phyloP scores from a whole-genome alignment of 2,329 filamentous ascomycete genomes.

The Microdochium trichocladiopsis region DNA sequence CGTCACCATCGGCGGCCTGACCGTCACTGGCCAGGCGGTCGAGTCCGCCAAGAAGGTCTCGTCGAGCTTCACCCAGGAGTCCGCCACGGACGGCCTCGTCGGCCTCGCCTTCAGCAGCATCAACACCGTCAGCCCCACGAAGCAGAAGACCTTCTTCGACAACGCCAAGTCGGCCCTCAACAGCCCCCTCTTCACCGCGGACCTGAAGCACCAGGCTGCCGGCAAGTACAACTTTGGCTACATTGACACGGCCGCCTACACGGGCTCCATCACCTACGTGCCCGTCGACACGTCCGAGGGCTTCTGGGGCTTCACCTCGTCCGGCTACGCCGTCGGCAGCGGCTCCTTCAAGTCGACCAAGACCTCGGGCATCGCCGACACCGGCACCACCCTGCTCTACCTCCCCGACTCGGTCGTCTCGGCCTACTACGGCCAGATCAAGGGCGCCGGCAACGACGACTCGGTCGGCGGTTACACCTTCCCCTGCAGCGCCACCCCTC shows the following conservation, averaged over 20 bases:
- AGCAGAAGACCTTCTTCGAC: slow-evolving; percentile 26
- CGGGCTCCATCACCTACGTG: slow-evolving; percentile 23
- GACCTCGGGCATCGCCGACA: slow-evolving; percentile 45
- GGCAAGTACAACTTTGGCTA: slow-evolving; percentile 30
- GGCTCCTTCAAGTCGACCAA: slow-evolving; percentile 12
- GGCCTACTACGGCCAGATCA: slow-evolving; percentile 45
- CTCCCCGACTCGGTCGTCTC: slow-evolving; percentile 38
- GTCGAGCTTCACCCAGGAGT: slow-evolving; percentile 19
- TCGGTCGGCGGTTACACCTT: slow-evolving; percentile 42
- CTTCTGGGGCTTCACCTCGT: slow-evolving; percentile 29
- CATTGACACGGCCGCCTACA: slow-evolving; percentile 24
- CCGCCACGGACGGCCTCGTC: slow-evolving; percentile 22
- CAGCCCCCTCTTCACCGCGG: slow-evolving; percentile 20
- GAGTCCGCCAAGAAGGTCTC: slow-evolving; percentile 21
- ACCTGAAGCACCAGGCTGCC: slow-evolving; percentile 22
- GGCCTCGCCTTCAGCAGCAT: slow-evolving; percentile 25
- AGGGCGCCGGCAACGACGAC: slow-evolving; percentile 29
- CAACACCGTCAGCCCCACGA: slow-evolving; percentile 19
- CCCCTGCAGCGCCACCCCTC: slow-evolving; percentile 38
- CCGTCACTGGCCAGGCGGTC: slow-evolving; percentile 18
- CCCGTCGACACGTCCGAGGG: slow-evolving; percentile 21
- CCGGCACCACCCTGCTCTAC: slow-evolving; percentile 51
- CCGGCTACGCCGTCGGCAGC: slow-evolving; percentile 20
- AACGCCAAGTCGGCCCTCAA: slow-evolving; percentile 17
- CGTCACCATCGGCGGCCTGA: slow-evolving; percentile 21